Base-by-base conservation (phyloP, 2,329 filamentous ascomycete species). In the Penicillium oxalicum region DNA sequence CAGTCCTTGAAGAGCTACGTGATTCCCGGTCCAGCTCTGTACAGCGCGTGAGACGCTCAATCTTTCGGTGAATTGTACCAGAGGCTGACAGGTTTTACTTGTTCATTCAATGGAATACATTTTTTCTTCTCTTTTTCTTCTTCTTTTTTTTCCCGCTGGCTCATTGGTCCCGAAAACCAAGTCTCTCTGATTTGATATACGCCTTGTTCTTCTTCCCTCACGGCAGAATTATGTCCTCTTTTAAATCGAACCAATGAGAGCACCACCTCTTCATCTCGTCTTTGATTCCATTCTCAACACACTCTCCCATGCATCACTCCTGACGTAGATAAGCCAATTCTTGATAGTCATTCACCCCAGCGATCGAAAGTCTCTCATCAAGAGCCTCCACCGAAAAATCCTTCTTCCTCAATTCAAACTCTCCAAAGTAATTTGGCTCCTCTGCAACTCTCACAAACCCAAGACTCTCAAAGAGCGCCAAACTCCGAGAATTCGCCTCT, bases 401-500 rank as follows among this genome's bases (percentile, higher is more conserved):
- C 40, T 49, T 55, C 47, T 66, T 67, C 47, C 77, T 65, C 57
- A 86, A 60, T 66, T 87, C 84, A 51, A 83, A 70, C 65, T 87
- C 84, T 0, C 82, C 82, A 72, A 87, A 87, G 65, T 81, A 86
- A 65, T 83, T 86, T 26, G 77, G 70, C 46, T 70, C 68, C 25
- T 71, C 72, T 0, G 63, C 62, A 7, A 74, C 68, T 61, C 73
- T 78, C 47, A 59, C 56, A 62, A 87, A 87, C 0, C 79, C 78
- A 9, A 82, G 54, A 29, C 74, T 74, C 57, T 83, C 77, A 65
- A 87, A 87, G 13, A 87, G 62, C 7, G 62, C 65, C 47, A 86
- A 69, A 61, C 82, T 86, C 24, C 72, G 66, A 28, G 48, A 52
- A 67, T 87, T 87, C 8, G 64, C 67, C 50, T 77, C 63, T 2